Evolutionary conservation across 1,284 basidiomycete species (phyloP).

Genomic region (Heterobasidion parviporum): DNA sequence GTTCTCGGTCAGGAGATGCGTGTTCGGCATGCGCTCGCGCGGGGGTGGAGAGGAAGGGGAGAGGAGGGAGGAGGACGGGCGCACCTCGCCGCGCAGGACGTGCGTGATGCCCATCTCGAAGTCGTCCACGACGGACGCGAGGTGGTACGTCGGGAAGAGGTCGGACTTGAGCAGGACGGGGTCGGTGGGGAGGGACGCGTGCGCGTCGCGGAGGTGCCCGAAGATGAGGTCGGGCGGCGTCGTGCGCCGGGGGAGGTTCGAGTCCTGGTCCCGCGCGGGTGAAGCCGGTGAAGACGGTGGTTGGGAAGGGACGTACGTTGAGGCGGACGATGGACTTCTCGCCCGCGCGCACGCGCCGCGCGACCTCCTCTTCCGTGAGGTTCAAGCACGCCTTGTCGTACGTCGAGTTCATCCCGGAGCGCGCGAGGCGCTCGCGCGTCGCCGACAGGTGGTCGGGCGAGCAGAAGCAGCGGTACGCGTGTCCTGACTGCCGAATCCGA

Average conservation of each 20-base stretch:
- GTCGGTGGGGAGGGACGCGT: slow-evolving; percentile 77
- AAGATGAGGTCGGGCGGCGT: slow-evolving; percentile 68
- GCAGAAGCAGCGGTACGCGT: slow-evolving; percentile 96
- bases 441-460: slow-evolving; percentile 57
- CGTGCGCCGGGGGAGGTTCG: slow-evolving; percentile 38
- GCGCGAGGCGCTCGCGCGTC: slow-evolving; percentile 62
- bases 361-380: slow-evolving; percentile 79
- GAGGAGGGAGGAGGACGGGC: slow-evolving; percentile 10
- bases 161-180: slow-evolving; percentile 92
- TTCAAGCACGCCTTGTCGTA: slow-evolving; percentile 86
- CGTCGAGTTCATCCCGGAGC: slow-evolving; percentile 63
- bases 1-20: neutral
- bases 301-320: slow-evolving; percentile 49
- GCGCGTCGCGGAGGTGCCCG: slow-evolving; percentile 64
- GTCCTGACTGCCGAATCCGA: slow-evolving; percentile 51
- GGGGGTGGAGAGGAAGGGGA: neutral
- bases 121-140: slow-evolving; percentile 95
- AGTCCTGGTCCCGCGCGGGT: too few relatives aligned
- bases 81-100: slow-evolving; percentile 88
- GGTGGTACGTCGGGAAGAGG: slow-evolving; percentile 91
- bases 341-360: slow-evolving; percentile 63
- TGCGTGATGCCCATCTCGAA: slow-evolving; percentile 95
- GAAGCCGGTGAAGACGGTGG: slow-evolving; percentile 15
- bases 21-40: neutral
- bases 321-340: slow-evolving; percentile 81